Evolutionary conservation across 257 asterid genomes (phyloP).

Genomic region (Galeopsis tetrahit): DNA sequence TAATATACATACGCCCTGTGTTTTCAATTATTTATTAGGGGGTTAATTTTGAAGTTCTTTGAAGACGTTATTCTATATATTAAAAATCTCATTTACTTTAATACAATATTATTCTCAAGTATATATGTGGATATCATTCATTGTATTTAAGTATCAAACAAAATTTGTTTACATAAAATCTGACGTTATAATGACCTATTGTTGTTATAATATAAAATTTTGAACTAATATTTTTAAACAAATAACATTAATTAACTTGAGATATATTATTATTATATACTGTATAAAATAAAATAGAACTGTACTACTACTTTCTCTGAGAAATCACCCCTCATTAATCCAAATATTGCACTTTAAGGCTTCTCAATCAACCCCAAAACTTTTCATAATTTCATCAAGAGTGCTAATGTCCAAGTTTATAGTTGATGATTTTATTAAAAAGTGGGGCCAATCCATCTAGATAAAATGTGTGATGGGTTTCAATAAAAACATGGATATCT

Average conservation of each 20-base stretch:
- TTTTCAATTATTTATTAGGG: neutral
- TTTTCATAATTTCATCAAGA: neutral
- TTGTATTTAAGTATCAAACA: too few species aligned
- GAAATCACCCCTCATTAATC: neutral
- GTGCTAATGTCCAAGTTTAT: too few species aligned
- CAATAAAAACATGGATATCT: conserved; percentile 36
- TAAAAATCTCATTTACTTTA: too few species aligned
- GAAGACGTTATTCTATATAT: neutral
- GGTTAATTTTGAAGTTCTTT: neutral
- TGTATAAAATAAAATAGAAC: neutral
- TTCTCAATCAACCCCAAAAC: conserved; percentile 13
- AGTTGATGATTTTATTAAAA: too few species aligned
- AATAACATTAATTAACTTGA: too few species aligned
- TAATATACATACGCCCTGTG: neutral
- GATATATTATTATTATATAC: too few species aligned
- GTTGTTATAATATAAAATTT: too few species aligned
- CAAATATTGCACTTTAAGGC: neutral
- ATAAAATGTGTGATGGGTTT: conserved; percentile 37
- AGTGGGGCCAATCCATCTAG: conserved; percentile 37
- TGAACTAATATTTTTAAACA: too few species aligned
- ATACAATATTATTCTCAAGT: too few species aligned
- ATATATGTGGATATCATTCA: too few species aligned
- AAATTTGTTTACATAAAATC: too few species aligned
- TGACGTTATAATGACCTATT: too few species aligned
- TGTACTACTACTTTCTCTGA: neutral